phyloP scores from a whole-genome alignment of 805 yeast species.

The Ogataea naganishii region DNA sequence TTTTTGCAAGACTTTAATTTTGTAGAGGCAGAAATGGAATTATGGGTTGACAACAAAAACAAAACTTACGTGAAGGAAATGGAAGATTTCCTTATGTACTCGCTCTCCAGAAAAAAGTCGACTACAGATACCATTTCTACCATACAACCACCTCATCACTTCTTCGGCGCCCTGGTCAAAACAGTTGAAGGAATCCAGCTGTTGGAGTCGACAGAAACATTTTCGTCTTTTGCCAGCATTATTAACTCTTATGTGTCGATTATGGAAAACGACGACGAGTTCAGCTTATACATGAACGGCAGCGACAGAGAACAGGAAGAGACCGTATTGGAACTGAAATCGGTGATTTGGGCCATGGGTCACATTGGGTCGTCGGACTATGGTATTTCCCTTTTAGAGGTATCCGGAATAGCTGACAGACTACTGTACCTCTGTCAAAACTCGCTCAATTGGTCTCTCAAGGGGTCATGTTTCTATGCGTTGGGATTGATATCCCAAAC shows the following conservation, averaged over 20 bases:
- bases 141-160: conserved; percentile 71
- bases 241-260: conserved; percentile 11
- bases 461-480: conserved; percentile 71
- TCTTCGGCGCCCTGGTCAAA: conserved; percentile 71
- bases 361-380: conserved; percentile 63
- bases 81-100: conserved; percentile 29
- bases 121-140: conserved; percentile 11
- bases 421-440: conserved; percentile 41
- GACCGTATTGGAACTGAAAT: conserved; percentile 44
- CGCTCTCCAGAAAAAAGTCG: conserved; percentile 3
- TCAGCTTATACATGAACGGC: conserved; percentile 11
- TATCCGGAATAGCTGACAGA: conserved; percentile 36
- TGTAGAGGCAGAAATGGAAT: conserved; percentile 54
- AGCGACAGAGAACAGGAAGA: conserved; percentile 23
- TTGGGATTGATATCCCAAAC: conserved; percentile 70
- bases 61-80: conserved; percentile 38
- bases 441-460: conserved; percentile 48
- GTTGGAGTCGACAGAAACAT: conserved; percentile 28
- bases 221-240: conserved; percentile 14
- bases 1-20: conserved; percentile 52
- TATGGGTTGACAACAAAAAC: conserved; percentile 50
- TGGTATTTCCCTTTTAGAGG: conserved; percentile 56
- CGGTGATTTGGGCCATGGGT: conserved; percentile 83
- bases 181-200: conserved; percentile 73
- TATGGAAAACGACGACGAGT: conserved; percentile 10